Base-by-base conservation (phyloP, 345 rosid species). In the Euphorbia tirucalli region DNA sequence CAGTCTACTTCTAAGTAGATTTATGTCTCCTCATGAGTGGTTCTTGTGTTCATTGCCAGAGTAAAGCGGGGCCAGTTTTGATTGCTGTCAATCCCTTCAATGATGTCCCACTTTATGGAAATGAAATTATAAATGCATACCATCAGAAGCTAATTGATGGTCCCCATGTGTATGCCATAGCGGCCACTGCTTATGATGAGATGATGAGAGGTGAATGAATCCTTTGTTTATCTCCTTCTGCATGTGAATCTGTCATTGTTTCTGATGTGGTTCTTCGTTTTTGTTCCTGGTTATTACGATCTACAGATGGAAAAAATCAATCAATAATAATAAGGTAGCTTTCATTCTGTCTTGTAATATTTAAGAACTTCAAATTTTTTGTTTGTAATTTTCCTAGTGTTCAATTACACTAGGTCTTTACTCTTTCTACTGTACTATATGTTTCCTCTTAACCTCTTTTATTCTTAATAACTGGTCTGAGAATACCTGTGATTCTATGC, bases 21-120 rank as follows among this genome's bases (percentile, higher is more conserved):
- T 61, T 43, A 48, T 54, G 41, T 58, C 52, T 74, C 27, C 62
- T 55, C 49, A 61, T 77, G 49, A 59, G 66, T 50, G 30, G 50
- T 59, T 58, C 50, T 60, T 19, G 24, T 37, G 31, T 77, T 81
- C 78, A 59, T 74, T 50, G 79, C 5, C 73, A 96, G 99, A 93
- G 91, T 79, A 93, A 89, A 86, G 98, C 97, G 65, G 98, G 99
- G 54, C 94, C 96, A 46, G 87, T 93, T 46, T 81, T 93, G 87
- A 85, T 96, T 70, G 94, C 97, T 7, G 65, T 96, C 78, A 96
- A 93, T 83, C 99, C 99, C 3, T 89, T 91, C 71, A 96, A 90
- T 86, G 77, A 76, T 67, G 80, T 87, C 35, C 82, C 81, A 15
- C 74, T 90, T 68, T 91, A 87, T 78, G 98, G 94, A 68, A 78